These are phyloP conservation scores for Cyphellophora europaea DNA, from an alignment of 2,329 filamentous ascomycete genomes.

Conservation along the genomic window DNA sequence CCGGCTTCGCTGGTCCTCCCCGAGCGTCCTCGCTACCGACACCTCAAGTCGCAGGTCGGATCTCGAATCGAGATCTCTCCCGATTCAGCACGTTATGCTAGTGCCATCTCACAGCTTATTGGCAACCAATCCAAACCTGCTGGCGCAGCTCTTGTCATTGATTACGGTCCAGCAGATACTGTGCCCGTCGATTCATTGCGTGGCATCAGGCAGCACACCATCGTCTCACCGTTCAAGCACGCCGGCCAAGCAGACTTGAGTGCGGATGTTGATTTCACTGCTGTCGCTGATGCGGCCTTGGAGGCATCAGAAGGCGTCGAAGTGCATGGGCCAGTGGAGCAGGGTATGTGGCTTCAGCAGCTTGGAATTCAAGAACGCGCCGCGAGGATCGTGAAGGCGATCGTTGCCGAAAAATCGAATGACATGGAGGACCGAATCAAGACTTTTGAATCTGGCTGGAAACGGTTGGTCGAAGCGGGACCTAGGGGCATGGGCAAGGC, in stretches of 20 bases:
- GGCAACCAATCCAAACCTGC: conserved; percentile 51
- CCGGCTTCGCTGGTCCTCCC: conserved; percentile 80
- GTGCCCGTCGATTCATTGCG: conserved; percentile 85
- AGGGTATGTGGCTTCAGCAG: conserved; percentile 65
- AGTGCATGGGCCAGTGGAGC: conserved; percentile 83
- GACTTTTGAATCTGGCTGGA: conserved; percentile 65
- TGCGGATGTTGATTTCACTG: conserved; percentile 88
- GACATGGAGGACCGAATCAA: conserved; percentile 42
- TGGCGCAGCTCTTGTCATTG: conserved; percentile 87
- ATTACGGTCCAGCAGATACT: conserved; percentile 74
- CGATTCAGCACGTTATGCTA: conserved; percentile 69
- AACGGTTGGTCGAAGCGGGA: conserved; percentile 71
- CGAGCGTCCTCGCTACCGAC: conserved; percentile 65
- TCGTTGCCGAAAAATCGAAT: conserved; percentile 29
- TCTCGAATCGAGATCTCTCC: conserved; percentile 85
- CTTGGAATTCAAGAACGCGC: conserved; percentile 81
- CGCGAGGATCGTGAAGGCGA: conserved; percentile 50
- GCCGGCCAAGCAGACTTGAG: conserved; percentile 81
- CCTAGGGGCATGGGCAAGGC: conserved; percentile 85
- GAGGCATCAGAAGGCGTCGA: conserved; percentile 70
- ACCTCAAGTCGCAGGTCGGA: conserved; percentile 56
- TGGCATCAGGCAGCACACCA: conserved; percentile 69
- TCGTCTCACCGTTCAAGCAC: conserved; percentile 67
- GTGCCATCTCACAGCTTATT: conserved; percentile 76
- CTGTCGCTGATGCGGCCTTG: conserved; percentile 72